Evolutionary conservation across 2,329 filamentous ascomycete genomes (phyloP).

Genomic region (Claviceps pazoutovae): DNA sequence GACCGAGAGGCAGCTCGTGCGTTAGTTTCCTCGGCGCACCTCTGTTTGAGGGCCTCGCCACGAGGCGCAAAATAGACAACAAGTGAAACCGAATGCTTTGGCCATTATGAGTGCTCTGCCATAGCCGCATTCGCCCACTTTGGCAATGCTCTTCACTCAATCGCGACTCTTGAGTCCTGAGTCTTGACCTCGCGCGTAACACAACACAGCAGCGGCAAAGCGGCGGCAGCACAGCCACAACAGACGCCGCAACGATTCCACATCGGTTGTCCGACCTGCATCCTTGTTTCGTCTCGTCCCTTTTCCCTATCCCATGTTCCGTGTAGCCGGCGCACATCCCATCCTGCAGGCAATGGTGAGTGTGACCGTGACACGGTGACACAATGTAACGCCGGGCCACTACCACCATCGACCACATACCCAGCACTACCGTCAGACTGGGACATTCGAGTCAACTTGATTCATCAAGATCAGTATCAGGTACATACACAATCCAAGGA

Average conservation of each 20-base stretch:
- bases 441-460: not conserved
- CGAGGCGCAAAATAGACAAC: not conserved
- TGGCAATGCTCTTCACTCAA: not conserved
- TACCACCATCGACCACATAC: not conserved
- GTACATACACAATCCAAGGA: too few relatives aligned
- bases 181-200: not conserved
- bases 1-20: conserved; percentile 5
- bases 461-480: not conserved
- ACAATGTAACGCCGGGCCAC: not conserved
- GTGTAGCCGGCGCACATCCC: not conserved
- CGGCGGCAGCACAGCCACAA: not conserved
- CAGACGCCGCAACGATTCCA: not conserved
- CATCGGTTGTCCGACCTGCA: not conserved
- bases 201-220: not conserved
- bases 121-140: not conserved
- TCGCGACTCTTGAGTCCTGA: not conserved
- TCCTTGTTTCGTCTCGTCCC: not conserved
- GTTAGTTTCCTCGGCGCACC: not conserved
- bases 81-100: conserved; percentile 4
- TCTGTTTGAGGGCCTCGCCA: not conserved
- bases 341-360: not conserved
- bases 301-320: not conserved
- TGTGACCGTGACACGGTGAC: not conserved
- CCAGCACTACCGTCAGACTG: not conserved
- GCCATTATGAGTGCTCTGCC: conserved; percentile 1